These are phyloP conservation scores for Tuber calosporum DNA, from an alignment of 495 filamentous ascomycete genomes.

Conservation along the genomic window DNA sequence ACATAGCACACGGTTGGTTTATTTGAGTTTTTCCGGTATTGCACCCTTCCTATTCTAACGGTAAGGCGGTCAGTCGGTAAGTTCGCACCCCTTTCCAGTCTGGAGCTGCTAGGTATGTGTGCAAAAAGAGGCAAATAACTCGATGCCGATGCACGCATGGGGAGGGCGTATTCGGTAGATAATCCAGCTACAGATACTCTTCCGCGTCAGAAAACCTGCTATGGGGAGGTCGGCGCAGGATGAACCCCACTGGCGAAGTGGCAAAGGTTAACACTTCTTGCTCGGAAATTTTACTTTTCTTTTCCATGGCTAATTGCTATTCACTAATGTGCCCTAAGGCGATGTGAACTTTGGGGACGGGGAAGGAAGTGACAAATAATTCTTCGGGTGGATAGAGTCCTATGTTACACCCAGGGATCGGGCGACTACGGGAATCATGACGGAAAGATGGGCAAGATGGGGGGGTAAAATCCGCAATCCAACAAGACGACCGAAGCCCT, in stretches of 20 bases:
- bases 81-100: background rate
- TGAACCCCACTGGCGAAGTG: background rate
- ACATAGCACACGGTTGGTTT: no score
- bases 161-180: background rate
- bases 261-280: background rate
- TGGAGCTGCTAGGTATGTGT: background rate
- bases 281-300: background rate
- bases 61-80: background rate
- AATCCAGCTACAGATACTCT: background rate
- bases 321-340: no score
- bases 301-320: background rate
- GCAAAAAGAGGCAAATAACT: background rate
- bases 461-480: background rate
- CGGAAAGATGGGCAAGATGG: background rate
- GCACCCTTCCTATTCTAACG: background rate
- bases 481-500: background rate
- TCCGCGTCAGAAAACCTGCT: background rate
- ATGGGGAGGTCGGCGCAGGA: background rate
- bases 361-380: background rate
- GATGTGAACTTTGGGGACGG: background rate
- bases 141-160: background rate
- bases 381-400: background rate
- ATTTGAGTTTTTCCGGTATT: no score
- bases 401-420: background rate
- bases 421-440: background rate